Percentiles rank a stretch among this genome's conserved stretches.
Conservation (phyloP, 129 eudicot genomes). For the Artemisia argyi region DNA sequence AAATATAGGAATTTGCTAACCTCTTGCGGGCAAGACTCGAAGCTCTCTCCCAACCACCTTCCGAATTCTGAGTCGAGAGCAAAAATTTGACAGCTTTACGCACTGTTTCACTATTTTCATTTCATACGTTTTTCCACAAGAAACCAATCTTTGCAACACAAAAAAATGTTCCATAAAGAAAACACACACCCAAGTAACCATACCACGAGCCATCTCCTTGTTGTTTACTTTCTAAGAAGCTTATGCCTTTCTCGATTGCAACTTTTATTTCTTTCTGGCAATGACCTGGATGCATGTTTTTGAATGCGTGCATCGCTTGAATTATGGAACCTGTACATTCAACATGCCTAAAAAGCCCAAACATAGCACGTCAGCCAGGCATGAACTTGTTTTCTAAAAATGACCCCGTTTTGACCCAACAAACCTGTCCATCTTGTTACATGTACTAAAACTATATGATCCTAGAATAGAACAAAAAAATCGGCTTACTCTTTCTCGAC, state of each 20-base stretch:
- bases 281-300: conserved; percentile 24
- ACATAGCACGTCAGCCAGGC: too few species aligned
- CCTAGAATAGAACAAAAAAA: neutral
- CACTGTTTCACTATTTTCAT: conserved; percentile 44
- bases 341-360: too few species aligned
- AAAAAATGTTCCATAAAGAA: conserved; percentile 56
- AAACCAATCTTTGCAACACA: conserved; percentile 42
- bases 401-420: too few species aligned
- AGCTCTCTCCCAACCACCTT: conserved; percentile 45
- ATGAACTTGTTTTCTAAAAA: too few species aligned
- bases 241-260: conserved; percentile 32
- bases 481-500: too few species aligned
- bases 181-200: conserved; percentile 66
- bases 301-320: conserved; percentile 26
- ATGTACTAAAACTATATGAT: too few species aligned
- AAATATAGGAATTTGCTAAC: neutral
- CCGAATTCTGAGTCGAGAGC: conserved; percentile 50
- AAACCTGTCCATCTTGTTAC: too few species aligned
- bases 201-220: conserved; percentile 37
- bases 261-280: conserved; percentile 30
- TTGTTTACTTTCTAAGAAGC: conserved; percentile 29
- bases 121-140: conserved; percentile 48
- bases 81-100: conserved; percentile 47
- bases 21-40: conserved; percentile 38
- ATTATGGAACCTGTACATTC: conserved; percentile 26